Conservation (phyloP, 306 rosid species). For the Glycine latifolia region DNA sequence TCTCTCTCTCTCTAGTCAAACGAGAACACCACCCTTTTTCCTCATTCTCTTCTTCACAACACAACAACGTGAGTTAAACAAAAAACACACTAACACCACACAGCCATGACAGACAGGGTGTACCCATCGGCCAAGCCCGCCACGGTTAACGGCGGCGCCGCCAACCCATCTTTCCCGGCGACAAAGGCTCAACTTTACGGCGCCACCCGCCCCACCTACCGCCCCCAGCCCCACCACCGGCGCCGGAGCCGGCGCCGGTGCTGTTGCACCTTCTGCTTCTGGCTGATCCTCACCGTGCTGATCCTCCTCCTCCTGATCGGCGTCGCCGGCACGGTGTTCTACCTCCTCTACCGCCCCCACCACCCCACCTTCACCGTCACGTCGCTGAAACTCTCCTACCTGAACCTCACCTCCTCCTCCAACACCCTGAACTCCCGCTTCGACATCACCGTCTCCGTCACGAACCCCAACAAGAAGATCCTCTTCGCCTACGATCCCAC, state of each 20-base stretch:
- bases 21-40: not conserved
- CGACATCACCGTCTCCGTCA: constrained; percentile 47
- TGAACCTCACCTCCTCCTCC: constrained; percentile 50
- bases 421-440: constrained; percentile 48
- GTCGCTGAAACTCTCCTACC: constrained; percentile 52
- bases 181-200: constrained; percentile 84
- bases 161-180: constrained; percentile 65
- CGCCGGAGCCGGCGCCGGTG: constrained; percentile 69
- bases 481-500: constrained; percentile 45
- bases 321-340: constrained; percentile 62
- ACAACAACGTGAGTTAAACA: not conserved
- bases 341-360: constrained; percentile 73
- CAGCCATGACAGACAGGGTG: constrained; percentile 73
- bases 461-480: constrained; percentile 53
- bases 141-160: not conserved
- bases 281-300: constrained; percentile 62
- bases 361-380: constrained; percentile 52
- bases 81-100: not conserved
- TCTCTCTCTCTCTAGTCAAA: constrained; percentile 16
- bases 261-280: constrained; percentile 77
- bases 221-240: constrained; percentile 70
- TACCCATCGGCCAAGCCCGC: constrained; percentile 69
- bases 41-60: constrained; percentile 33
- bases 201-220: constrained; percentile 77
- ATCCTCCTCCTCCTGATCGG: constrained; percentile 66